Base-by-base conservation (phyloP, 495 filamentous ascomycete genomes). In the Hypoxylon fuscum region DNA sequence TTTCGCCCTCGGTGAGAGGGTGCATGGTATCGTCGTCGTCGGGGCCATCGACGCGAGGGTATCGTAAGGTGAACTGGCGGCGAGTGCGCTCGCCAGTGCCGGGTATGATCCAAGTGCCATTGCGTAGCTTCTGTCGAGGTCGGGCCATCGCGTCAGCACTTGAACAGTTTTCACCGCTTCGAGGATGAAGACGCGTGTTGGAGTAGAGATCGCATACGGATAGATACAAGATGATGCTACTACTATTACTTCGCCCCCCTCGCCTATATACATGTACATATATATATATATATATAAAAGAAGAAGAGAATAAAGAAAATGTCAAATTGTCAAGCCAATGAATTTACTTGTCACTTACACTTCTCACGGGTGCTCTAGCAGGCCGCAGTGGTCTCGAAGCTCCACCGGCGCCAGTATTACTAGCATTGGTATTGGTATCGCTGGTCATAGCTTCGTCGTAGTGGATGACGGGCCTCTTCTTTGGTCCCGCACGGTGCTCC, bases 41-140 rank as follows among this genome's bases (percentile, higher is more conserved):
- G 38, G 56, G 43, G 23, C 66, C 29, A 5, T 73, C 70, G 58
- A 52, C 45, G 10, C 37, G 64, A 14, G 62, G 68, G 29, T 71
- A 62, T 59, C 85, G 80, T 14, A 88, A 77, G 25, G 83, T 85
- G 53, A 87, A 83, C 55, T 77, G 74, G 44, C 84, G 81, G 45
- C 82, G 79, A 37, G 80, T 77, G 15, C 85, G 83, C 71, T 88
- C 84, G 67, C 85, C 84, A 2, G 85, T 88, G 9, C 76, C 63
- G 21, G 85, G 85, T 18, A 86, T 72, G 57, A 88, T 81, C 69
- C 85, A 83, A 25, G 84, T 87, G 49, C 84, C 85, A 74, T 85
- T 81, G 31, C 84, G 79, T 25, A 87, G 77, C 74, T 86, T 81
- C 79, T 82, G 69, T 68, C 66, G 69, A 51, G 34, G 67, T 8